phyloP scores from a whole-genome alignment of 2,329 filamentous ascomycete genomes.

The Monilinia polystroma region DNA sequence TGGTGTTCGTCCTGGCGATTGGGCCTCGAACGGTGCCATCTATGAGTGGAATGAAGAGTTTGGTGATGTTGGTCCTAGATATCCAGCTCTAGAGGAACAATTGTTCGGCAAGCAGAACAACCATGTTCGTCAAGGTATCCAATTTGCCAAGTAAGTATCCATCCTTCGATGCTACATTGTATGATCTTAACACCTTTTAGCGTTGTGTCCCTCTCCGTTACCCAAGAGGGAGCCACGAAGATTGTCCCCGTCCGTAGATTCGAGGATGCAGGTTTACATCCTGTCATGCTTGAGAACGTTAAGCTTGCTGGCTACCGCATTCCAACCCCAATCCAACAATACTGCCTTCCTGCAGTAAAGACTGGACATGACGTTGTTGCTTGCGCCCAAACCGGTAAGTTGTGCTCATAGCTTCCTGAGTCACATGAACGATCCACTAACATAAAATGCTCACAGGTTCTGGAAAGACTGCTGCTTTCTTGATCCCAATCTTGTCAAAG shows the following conservation, averaged over 20 bases:
- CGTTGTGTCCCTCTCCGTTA: conserved; percentile 54
- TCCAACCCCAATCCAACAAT: conserved; percentile 87
- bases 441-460: conserved; percentile 62
- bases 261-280: conserved; percentile 78
- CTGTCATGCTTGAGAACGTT: conserved; percentile 77
- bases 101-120: conserved; percentile 63
- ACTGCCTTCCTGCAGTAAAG: conserved; percentile 76
- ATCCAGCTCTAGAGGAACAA: conserved; percentile 67
- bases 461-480: conserved; percentile 91
- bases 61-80: conserved; percentile 77
- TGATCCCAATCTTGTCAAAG: conserved; percentile 84
- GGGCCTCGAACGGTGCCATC: conserved; percentile 42
- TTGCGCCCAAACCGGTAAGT: conserved; percentile 86
- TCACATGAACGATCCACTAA: background rate
- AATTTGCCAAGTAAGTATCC: conserved; percentile 58
- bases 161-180: conserved; percentile 2
- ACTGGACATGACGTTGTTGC: conserved; percentile 80
- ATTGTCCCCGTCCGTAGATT: conserved; percentile 59
- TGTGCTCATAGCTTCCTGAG: background rate
- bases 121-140: conserved; percentile 55
- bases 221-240: conserved; percentile 55
- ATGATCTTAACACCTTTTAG: conserved; percentile 43
- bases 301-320: conserved; percentile 65
- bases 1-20: conserved; percentile 33
- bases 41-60: conserved; percentile 86